phyloP scores from a whole-genome alignment of 805 yeast genomes.

The Ogataea saltuana region DNA sequence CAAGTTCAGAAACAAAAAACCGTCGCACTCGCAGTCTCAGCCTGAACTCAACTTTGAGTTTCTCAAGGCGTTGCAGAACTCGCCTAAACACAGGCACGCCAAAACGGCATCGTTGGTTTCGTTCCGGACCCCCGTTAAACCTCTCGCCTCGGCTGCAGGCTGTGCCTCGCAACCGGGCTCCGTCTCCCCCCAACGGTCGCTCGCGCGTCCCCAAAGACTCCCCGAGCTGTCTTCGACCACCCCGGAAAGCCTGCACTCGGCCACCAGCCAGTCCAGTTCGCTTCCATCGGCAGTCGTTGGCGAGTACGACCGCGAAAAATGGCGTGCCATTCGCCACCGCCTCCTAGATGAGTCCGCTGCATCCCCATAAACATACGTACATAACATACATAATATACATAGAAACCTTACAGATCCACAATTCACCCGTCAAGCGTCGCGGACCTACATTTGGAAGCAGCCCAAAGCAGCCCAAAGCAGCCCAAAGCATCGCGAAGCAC shows the following conservation, averaged over 20 bases:
- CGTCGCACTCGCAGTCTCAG: conserved; percentile 21
- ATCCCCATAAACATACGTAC: background rate
- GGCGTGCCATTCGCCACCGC: conserved; percentile 50
- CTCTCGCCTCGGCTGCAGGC: background rate
- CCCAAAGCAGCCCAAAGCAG: too few relatives aligned
- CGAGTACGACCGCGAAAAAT: conserved; percentile 64
- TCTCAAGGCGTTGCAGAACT: conserved; percentile 28
- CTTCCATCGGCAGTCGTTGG: conserved; percentile 62
- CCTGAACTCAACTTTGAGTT: conserved; percentile 32
- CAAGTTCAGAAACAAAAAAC: conserved; percentile 22
- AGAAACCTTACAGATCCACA: too few relatives aligned
- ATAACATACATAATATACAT: too few relatives aligned
- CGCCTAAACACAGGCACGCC: conserved; percentile 27
- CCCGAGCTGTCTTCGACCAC: conserved; percentile 9
- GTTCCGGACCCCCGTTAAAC: conserved; percentile 20
- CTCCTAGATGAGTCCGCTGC: conserved; percentile 8
- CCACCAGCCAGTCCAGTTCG: conserved; percentile 35
- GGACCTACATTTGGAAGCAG: too few relatives aligned
- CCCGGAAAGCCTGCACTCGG: conserved; percentile 26
- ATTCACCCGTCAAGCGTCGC: too few relatives aligned
- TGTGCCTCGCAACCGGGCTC: background rate
- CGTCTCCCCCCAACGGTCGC: background rate
- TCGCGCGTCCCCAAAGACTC: background rate
- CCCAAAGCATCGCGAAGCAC: too few relatives aligned
- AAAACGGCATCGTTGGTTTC: conserved; percentile 23